Conservation (phyloP, 345 rosid species). For the Arabis alpina region DNA sequence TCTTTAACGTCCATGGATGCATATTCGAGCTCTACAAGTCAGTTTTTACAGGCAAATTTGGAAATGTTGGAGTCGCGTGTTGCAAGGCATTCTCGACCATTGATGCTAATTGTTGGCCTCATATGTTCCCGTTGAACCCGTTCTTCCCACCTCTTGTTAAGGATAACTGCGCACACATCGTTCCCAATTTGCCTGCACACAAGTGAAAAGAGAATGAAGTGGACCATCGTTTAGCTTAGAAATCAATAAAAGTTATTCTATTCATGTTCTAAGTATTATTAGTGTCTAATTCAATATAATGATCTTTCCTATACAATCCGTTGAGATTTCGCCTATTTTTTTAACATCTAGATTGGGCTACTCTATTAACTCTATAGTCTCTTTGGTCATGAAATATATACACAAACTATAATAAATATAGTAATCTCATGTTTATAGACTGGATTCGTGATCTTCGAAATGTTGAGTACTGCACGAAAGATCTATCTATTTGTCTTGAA, state of each 20-base stretch:
- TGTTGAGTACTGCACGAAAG: too few species aligned
- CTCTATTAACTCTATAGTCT: not conserved
- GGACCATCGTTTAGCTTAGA: not conserved
- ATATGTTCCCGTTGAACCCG: constrained; percentile 22
- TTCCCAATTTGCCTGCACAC: constrained; percentile 1
- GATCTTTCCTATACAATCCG: not conserved
- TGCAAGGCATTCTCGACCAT: constrained; percentile 19
- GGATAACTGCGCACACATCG: constrained; percentile 5
- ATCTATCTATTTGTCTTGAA: too few species aligned
- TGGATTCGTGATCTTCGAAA: too few species aligned
- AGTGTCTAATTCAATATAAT: not conserved
- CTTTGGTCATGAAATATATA: not conserved
- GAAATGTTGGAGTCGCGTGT: constrained; percentile 21
- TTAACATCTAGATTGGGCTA: too few species aligned
- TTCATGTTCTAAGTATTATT: constrained; percentile 11
- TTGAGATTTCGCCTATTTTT: too few species aligned
- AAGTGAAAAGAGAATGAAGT: constrained; percentile 2
- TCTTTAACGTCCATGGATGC: constrained; percentile 22
- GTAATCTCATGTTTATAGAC: too few species aligned
- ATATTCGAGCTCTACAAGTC: constrained; percentile 7
- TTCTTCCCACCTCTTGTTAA: constrained; percentile 21
- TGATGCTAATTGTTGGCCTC: constrained; percentile 28
- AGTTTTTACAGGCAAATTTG: not conserved
- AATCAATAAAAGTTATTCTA: not conserved
- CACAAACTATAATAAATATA: too few species aligned